Evolutionary conservation across 192 early-diverging fungal genomes (phyloP), one percentile per base, ranked within the genome.

Genomic region (Paraglomus brasilianum): DNA sequence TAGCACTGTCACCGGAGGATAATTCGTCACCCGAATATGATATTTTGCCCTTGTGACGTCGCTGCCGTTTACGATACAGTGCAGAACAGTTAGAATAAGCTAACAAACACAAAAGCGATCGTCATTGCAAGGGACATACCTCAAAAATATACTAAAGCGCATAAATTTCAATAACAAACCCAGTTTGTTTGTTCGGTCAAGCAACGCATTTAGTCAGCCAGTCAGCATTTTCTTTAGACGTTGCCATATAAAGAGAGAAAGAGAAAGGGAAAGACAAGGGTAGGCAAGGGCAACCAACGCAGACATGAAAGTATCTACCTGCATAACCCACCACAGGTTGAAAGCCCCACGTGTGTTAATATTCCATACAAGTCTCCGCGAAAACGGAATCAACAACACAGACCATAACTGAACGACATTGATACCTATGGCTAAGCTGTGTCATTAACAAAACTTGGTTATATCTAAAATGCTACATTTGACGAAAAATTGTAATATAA

Each of bases 11-110:
- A 19, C 77, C 22, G 8, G 73, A 24, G 15, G 82, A 80, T 10
- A 85, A 61, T 69, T 59, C 70, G 59, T 83, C 81, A 36, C 84
- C 84, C 5, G 84, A 85, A 59, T 82, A 85, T 47, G 84, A 83
- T 51, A 85, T 80, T n/a, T 64, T 70, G n/a, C 73, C 78, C 62
- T 75, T 80, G 64, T 80, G 80, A 46, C 52, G 41, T 38, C 22
- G 24, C 17, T 14, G 42, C 30, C 57, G 42, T 51, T 55, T 41
- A 4, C 40, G 17, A 19, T 10, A 65, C 9, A 47, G 21, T 7
- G 21, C 38, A 38, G 50, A 69, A 72, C 60, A 68, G 62, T 50
- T 57, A 64, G 47, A 45, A 46, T 41, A 45, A 63, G 39, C 13
- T 13, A 52, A 44, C 8, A 1, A 30, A 73, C 41, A 72, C 41